Conservation (phyloP, 331 rosid species). For the Quercus lobata region DNA sequence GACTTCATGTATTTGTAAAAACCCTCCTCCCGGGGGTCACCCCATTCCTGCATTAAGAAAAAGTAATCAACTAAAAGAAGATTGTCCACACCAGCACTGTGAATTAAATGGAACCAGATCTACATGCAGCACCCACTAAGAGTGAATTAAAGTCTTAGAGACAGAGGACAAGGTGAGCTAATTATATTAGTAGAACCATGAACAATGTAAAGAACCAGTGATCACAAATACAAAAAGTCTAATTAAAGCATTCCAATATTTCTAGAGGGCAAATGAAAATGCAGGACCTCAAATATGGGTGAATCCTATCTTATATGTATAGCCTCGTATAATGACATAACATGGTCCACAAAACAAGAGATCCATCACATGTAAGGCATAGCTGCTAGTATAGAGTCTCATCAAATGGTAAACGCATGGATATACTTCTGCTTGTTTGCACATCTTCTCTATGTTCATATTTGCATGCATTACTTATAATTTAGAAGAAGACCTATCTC, state of each 20-base stretch:
- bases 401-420: background rate
- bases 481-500: background rate
- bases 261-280: background rate
- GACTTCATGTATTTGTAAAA: slow-evolving; percentile 93
- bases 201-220: background rate
- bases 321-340: background rate
- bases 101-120: background rate
- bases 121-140: background rate
- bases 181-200: background rate
- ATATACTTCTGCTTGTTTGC: too few species aligned
- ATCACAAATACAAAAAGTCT: background rate
- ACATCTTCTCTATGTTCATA: too few species aligned
- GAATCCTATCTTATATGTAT: background rate
- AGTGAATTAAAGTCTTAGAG: too few species aligned
- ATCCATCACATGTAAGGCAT: background rate
- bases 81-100: background rate
- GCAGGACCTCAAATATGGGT: background rate
- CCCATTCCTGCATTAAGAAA: slow-evolving; percentile 82
- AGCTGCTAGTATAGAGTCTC: background rate
- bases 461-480: background rate
- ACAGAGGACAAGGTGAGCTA: background rate
- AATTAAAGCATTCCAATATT: background rate
- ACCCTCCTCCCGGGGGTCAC: slow-evolving; percentile 87
- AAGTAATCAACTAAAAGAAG: background rate
- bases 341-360: background rate